phyloP scores from a whole-genome alignment of 192 early-diverging fungal species.

The Cetraspora pellucida region DNA sequence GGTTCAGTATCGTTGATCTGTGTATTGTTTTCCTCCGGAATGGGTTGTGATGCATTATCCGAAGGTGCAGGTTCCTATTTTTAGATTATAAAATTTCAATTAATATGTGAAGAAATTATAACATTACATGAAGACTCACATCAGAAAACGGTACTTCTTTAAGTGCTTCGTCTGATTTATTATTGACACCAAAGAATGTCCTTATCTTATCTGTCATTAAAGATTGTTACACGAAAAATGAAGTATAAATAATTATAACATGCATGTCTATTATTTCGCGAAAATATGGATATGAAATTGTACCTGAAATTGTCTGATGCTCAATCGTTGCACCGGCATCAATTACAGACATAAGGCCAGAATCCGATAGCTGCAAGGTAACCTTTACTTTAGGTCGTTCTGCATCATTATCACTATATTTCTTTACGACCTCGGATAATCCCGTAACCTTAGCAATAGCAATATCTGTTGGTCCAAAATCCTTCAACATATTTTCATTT shows the following conservation, averaged over 20 bases:
- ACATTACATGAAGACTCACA: background rate
- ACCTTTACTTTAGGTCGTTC: conserved; percentile 83
- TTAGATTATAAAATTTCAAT: background rate
- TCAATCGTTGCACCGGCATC: conserved; percentile 60
- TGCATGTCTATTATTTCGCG: too few relatives aligned
- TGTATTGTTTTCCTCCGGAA: conserved; percentile 37
- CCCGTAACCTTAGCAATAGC: conserved; percentile 67
- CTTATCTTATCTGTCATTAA: conserved; percentile 55
- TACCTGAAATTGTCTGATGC: conserved; percentile 42
- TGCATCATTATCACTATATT: conserved; percentile 58
- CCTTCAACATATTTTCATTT: conserved; percentile 33
- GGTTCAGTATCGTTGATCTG: conserved; percentile 35
- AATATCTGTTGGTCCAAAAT: conserved; percentile 52
- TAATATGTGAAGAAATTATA: background rate
- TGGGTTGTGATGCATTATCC: conserved; percentile 48
- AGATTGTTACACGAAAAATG: too few relatives aligned
- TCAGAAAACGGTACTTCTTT: conserved; percentile 31
- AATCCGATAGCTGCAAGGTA: conserved; percentile 77
- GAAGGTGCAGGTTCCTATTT: conserved; percentile 12
- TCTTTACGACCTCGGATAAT: conserved; percentile 67
- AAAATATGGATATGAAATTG: background rate
- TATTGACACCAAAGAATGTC: conserved; percentile 64
- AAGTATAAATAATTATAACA: background rate
- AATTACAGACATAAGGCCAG: conserved; percentile 69
- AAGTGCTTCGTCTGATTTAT: conserved; percentile 38